Conservation (phyloP, 2,329 filamentous ascomycete genomes). For the Chrysosphaeria jannelii region DNA sequence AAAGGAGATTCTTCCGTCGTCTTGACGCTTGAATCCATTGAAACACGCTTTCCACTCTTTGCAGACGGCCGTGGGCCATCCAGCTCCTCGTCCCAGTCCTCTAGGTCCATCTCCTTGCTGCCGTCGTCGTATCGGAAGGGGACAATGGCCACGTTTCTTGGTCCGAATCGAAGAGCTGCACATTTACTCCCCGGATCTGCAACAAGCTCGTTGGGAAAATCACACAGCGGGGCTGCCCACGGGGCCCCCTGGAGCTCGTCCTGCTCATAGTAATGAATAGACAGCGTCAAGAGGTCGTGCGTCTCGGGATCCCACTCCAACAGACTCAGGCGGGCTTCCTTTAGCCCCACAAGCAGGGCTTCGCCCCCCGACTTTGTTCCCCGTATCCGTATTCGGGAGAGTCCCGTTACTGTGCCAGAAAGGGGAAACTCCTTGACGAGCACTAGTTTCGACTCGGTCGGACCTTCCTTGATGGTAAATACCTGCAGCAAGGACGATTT, state of each 20-base stretch:
- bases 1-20: conserved; percentile 39
- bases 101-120: conserved; percentile 54
- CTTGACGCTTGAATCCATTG: conserved; percentile 15
- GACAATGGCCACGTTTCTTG: conserved; percentile 68
- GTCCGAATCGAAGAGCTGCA: conserved; percentile 76
- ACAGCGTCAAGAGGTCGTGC: conserved; percentile 56
- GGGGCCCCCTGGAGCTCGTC: conserved; percentile 62
- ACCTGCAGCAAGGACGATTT: conserved; percentile 84
- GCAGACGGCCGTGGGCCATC: conserved; percentile 30
- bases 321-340: conserved; percentile 76
- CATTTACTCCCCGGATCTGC: conserved; percentile 82
- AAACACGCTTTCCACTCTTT: conserved; percentile 8
- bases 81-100: conserved; percentile 54
- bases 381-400: conserved; percentile 46
- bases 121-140: conserved; percentile 54
- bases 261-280: conserved; percentile 94
- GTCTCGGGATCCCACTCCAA: conserved; percentile 76
- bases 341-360: conserved; percentile 53
- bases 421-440: conserved; percentile 63
- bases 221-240: conserved; percentile 46
- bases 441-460: conserved; percentile 49
- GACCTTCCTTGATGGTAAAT: conserved; percentile 39
- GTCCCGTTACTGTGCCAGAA: conserved; percentile 55
- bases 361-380: conserved; percentile 56
- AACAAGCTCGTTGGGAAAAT: conserved; percentile 52